Evolutionary conservation across 2,329 filamentous ascomycete genomes (phyloP), one percentile per base, ranked within the genome.

Genomic region (Aspergillus costaricaensis): DNA sequence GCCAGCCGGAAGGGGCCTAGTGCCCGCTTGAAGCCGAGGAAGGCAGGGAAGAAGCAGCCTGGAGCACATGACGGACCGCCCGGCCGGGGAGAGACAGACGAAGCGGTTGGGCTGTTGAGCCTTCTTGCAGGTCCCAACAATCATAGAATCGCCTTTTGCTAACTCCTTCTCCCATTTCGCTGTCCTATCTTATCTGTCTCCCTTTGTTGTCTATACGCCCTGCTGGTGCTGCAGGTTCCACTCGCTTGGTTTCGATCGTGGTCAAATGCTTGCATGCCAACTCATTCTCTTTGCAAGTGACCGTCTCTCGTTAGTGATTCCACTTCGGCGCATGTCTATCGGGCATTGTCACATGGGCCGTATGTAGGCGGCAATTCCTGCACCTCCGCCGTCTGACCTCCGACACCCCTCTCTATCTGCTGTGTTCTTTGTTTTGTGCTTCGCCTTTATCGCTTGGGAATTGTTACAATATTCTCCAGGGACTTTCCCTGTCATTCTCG

Each of bases 341-440:
- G 61, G 65, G 57, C 65, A 60, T 58, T 70, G 72, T 75, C 73
- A 75, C 72, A 75, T 75, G 73, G 68, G 70, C 66, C 68, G 63
- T 69, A 72, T 68, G 68, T 66, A 70, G 66, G 71, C 70, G 67
- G 67, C 70, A 67, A 68, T 69, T 70, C 64, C 63, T 69, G 62
- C 62, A 50, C 51, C n/a, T 60, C 58, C 48, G 53, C 39, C 62
- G 66, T 70, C 66, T 63, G 65, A 68, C 65, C 62, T 61, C 59
- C 64, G 59, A 55, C 58, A 59, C 60, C 60, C 61, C 52, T 57
- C 65, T 61, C 55, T 60, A 47, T 63, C 60, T 58, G 59, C 58
- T 56, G 62, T 60, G 59, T 59, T 62, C 57, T 55, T 12, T 62
- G 52, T 17, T 27, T 44, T 17, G 53, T 58, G 41, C 30, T 44